Evolutionary conservation across 2,329 filamentous ascomycete genomes (phyloP).

Genomic region (Neopestalotiopsis sp.): DNA sequence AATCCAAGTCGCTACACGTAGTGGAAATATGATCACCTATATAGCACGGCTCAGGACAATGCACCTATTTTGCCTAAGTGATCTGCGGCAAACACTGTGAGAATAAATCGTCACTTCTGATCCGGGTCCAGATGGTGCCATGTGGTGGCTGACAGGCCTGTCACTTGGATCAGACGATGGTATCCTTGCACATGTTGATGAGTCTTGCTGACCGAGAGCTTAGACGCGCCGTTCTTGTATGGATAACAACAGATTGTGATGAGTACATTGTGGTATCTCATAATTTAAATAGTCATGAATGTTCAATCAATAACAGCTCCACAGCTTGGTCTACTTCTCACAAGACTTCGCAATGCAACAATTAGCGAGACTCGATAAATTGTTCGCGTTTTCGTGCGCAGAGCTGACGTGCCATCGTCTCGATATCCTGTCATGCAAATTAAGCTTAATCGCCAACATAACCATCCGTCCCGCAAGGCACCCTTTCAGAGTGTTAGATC

Average conservation of each 20-base stretch:
- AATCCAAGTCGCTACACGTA: neutral
- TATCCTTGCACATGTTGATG: neutral
- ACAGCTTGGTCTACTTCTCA: no score
- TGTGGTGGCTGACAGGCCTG: slow-evolving; percentile 6
- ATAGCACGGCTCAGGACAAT: neutral
- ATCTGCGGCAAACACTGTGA: slow-evolving; percentile 13
- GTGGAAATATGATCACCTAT: slow-evolving; percentile 1
- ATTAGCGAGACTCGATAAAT: no score
- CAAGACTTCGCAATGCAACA: no score
- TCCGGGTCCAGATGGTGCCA: neutral
- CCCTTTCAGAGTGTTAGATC: no score
- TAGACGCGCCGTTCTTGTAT: neutral
- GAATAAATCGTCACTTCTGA: neutral
- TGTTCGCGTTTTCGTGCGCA: no score
- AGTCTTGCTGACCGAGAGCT: neutral
- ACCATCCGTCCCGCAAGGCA: no score
- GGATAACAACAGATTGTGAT: neutral
- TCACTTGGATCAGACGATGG: slow-evolving; percentile 15
- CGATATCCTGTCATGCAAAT: no score
- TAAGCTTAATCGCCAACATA: no score
- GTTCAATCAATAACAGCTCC: no score
- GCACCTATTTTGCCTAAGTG: slow-evolving; percentile 6
- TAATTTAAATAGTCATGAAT: accelerated
- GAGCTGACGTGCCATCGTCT: no score
- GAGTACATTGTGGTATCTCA: no score